Conservation (phyloP, 495 filamentous ascomycete species). For the Neurospora hispaniola region DNA sequence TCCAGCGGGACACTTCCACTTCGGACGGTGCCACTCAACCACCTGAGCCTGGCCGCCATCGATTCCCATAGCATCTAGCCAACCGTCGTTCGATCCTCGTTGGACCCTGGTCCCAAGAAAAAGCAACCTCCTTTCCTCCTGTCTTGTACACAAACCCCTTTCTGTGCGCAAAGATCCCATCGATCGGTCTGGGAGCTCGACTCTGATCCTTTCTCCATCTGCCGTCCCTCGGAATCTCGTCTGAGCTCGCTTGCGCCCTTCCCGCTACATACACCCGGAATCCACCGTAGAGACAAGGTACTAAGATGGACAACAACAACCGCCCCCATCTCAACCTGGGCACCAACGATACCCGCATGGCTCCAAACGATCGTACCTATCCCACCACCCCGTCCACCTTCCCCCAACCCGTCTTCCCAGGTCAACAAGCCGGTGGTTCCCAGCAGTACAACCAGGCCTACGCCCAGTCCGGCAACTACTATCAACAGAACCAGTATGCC, state of each 20-base stretch:
- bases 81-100: slow-evolving; percentile 4
- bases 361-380: slow-evolving; percentile 68
- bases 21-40: slow-evolving; percentile 1
- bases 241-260: background rate
- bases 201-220: background rate
- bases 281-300: background rate
- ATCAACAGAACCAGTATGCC: slow-evolving; percentile 26
- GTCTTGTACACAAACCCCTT: background rate
- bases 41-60: background rate
- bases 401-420: slow-evolving; percentile 69
- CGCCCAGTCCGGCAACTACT: slow-evolving; percentile 20
- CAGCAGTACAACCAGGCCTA: slow-evolving; percentile 36
- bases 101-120: slow-evolving; percentile 11
- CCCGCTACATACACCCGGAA: background rate
- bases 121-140: slow-evolving; percentile 7
- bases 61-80: background rate
- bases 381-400: slow-evolving; percentile 96
- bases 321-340: slow-evolving; percentile 65
- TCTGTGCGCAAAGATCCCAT: background rate
- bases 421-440: slow-evolving; percentile 11
- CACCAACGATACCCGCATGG: slow-evolving; percentile 54
- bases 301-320: slow-evolving; percentile 43
- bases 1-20: background rate
- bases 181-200: background rate
- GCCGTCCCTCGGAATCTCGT: background rate